phyloP scores from a whole-genome alignment of 148 eudicot genomes.

The Vaccinium myrtillus region DNA sequence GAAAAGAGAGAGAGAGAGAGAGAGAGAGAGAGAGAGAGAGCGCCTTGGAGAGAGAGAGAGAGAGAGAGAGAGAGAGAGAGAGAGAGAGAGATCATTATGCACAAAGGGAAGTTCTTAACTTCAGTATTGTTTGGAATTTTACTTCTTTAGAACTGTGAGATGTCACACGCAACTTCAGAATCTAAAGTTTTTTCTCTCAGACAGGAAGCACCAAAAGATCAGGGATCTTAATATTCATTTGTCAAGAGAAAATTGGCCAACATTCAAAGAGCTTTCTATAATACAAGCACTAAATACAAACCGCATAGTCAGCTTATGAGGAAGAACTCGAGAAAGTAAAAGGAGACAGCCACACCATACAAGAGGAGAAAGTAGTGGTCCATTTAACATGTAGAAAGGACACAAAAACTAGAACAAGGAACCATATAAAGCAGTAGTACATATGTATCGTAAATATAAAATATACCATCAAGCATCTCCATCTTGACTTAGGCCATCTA shows the following conservation, averaged over 20 bases:
- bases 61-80: no score
- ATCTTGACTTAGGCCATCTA: constrained; percentile 76
- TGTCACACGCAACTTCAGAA: no score
- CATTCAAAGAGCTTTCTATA: background rate
- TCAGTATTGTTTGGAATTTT: background rate
- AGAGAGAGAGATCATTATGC: background rate
- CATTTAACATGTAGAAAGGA: background rate
- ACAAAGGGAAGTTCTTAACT: background rate
- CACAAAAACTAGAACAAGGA: background rate
- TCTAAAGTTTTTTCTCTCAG: background rate
- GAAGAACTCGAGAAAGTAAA: background rate
- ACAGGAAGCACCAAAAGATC: background rate
- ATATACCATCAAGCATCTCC: constrained; percentile 85
- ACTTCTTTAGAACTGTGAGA: background rate
- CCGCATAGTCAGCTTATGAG: background rate
- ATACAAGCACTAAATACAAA: background rate
- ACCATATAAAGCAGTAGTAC: background rate
- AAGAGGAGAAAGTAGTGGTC: constrained; percentile 2
- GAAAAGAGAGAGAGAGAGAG: no score
- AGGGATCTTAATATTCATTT: background rate
- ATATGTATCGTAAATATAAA: background rate
- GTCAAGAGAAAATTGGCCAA: constrained; percentile 1
- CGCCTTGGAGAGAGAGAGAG: no score
- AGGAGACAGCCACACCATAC: background rate
- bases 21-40: no score